Percentiles rank a stretch among this genome's conserved stretches.
Evolutionary conservation across 2,329 filamentous ascomycete species (phyloP).

Genomic region (Plenodomus lindquistii): DNA sequence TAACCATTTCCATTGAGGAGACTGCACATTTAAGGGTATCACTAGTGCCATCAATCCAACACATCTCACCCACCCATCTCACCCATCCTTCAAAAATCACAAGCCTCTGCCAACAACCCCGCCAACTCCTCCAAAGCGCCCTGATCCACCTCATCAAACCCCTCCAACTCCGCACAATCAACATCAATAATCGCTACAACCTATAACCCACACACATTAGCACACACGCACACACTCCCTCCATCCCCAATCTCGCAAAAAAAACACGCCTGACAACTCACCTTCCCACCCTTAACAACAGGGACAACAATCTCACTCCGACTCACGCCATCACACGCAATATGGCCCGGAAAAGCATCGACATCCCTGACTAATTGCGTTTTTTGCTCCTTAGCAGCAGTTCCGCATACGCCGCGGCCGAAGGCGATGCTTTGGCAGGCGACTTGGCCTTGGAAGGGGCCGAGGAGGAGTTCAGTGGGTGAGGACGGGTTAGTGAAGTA

Average conservation of each 20-base stretch:
- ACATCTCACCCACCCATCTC: neutral
- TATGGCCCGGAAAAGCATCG: conserved; percentile 75
- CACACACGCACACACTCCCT: neutral
- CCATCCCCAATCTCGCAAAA: neutral
- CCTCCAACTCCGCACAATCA: conserved; percentile 69
- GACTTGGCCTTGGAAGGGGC: conserved; percentile 74
- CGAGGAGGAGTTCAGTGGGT: conserved; percentile 67
- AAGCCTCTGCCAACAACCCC: conserved; percentile 34
- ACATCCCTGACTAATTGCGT: conserved; percentile 73
- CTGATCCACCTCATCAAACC: conserved; percentile 72
- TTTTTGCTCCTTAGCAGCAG: conserved; percentile 61
- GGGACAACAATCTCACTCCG: conserved; percentile 83
- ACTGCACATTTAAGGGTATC: neutral
- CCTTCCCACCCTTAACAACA: conserved; percentile 58
- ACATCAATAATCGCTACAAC: conserved; percentile 78
- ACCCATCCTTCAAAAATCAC: conserved; percentile 31
- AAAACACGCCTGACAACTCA: conserved; percentile 36
- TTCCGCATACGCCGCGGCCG: conserved; percentile 74
- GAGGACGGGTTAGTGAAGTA: conserved; percentile 44
- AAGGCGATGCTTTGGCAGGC: conserved; percentile 79
- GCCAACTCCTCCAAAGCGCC: conserved; percentile 66
- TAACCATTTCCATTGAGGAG: neutral
- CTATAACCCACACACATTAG: conserved; percentile 27
- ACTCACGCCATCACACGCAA: conserved; percentile 77
- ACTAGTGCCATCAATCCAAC: neutral